Base-by-base conservation (phyloP, 2,329 filamentous ascomycete genomes). In the Periglandula ipomoeae region DNA sequence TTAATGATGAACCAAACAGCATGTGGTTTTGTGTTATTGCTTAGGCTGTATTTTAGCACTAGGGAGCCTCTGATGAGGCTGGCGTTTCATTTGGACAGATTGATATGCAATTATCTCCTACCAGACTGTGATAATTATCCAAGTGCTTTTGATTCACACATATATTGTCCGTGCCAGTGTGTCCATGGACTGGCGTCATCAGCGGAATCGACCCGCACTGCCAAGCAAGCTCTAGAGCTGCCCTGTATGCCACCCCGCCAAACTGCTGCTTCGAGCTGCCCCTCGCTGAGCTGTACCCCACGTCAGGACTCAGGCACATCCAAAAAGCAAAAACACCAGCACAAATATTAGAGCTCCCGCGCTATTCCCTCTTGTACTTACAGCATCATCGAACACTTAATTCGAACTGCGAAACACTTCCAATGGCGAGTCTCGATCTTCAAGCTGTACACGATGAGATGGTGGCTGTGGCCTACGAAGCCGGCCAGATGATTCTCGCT, bases 381-480 rank as follows among this genome's bases (percentile, higher is more conserved):
- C 26, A 6, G 11, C 26, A 27, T 11, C 26, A 27, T 27, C 5
- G 26, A 27, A 11, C 11, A 5, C 11, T 11, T 11, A 27, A 6
- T 15, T 32, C 30, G 30, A 15, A 4, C 30, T 32, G 30, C 30
- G 27, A 13, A 10, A 11, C 9, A 3, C 30, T 4, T 15, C 30
- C n/a, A 8, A 82, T 82, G 79, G 68, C 73, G 24, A 15, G 30
- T 47, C 65, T 82, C 55, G 72, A 85, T 59, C 69, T 84, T 46
- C 71, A 81, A 59, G 73, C 76, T 46, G 72, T 85, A 53, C 81
- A 79, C 56, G 78, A 84, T 64, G 74, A 74, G 45, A 69, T 85
- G 53, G 65, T 84, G 57, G 61, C 67, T 45, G 67, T 84, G 49
- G 82, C 81, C 60, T 74, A 77, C 53, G 75, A 78, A 64, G 82